Evolutionary conservation across 1,139 yeast genomes (phyloP).

Genomic region (Saccharomyces uvarum): DNA sequence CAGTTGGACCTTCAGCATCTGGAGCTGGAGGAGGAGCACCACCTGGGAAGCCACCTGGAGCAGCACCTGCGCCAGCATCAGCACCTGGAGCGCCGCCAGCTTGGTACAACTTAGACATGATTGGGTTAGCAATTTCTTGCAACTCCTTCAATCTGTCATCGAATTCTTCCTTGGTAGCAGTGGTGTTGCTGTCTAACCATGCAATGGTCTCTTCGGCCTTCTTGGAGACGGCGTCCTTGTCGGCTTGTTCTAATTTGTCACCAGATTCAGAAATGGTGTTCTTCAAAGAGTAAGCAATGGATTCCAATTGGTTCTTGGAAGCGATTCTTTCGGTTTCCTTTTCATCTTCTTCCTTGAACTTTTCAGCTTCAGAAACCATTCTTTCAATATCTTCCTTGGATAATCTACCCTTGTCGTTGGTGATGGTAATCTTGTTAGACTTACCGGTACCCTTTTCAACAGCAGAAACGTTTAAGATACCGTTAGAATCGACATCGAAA

Average conservation of each 20-base stretch:
- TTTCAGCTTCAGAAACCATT: constrained; percentile 85
- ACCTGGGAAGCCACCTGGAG: constrained; percentile 15
- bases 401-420: constrained; percentile 89
- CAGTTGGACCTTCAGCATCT: constrained; percentile 51
- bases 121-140: constrained; percentile 57
- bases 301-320: constrained; percentile 76
- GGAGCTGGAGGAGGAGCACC: constrained; percentile 35
- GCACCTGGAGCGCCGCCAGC: constrained; percentile 50
- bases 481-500: constrained; percentile 90
- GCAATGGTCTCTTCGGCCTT: constrained; percentile 72
- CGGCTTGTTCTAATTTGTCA: constrained; percentile 68
- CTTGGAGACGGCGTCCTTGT: constrained; percentile 79
- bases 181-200: constrained; percentile 77
- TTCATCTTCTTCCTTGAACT: constrained; percentile 71
- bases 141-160: constrained; percentile 58
- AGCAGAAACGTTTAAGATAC: constrained; percentile 89
- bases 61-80: constrained; percentile 39
- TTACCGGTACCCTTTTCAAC: constrained; percentile 89
- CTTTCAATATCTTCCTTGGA: constrained; percentile 86
- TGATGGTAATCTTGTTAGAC: constrained; percentile 66
- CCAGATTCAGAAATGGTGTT: constrained; percentile 57
- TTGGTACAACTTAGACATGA: constrained; percentile 57
- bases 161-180: constrained; percentile 80
- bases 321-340: constrained; percentile 66
- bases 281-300: constrained; percentile 73